These are phyloP conservation scores for Penicillium sp. DNA, from an alignment of 2,329 filamentous ascomycete genomes.

Conservation along the genomic window DNA sequence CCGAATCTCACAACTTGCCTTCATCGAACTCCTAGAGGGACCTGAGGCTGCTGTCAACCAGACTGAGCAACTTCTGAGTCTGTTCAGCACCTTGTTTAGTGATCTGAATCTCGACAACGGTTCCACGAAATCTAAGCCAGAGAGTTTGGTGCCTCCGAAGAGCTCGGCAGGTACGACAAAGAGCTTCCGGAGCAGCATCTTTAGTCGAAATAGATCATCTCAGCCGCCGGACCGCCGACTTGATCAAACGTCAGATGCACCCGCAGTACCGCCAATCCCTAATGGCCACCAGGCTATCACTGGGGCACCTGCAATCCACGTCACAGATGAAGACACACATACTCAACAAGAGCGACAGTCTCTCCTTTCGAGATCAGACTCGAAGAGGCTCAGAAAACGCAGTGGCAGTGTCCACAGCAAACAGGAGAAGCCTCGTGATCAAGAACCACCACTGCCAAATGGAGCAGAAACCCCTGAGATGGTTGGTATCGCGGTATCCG, in stretches of 20 bases:
- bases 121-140: conserved; percentile 34
- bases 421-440: conserved; percentile 24
- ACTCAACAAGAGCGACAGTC: conserved; percentile 22
- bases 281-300: conserved; percentile 25
- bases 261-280: conserved; percentile 28
- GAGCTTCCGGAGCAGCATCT: conserved; percentile 75
- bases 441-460: conserved; percentile 28
- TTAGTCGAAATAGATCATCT: conserved; percentile 64
- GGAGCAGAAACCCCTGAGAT: conserved; percentile 28
- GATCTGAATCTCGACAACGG: conserved; percentile 53
- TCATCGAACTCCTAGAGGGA: conserved; percentile 82
- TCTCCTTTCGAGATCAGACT: conserved; percentile 34
- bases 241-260: conserved; percentile 40
- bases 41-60: conserved; percentile 85
- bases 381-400: conserved; percentile 39
- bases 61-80: conserved; percentile 78
- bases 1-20: conserved; percentile 89
- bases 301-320: conserved; percentile 72
- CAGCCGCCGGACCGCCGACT: conserved; percentile 49
- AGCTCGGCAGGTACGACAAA: conserved; percentile 72
- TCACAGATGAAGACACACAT: conserved; percentile 66
- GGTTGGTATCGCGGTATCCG: conserved; percentile 37
- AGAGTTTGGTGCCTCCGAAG: conserved; percentile 63
- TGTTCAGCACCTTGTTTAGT: conserved; percentile 83
- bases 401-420: conserved; percentile 37